Evolutionary conservation across 257 asterid genomes (phyloP), one percentile per base, ranked within the genome.

Genomic region (Echites panduratus): DNA sequence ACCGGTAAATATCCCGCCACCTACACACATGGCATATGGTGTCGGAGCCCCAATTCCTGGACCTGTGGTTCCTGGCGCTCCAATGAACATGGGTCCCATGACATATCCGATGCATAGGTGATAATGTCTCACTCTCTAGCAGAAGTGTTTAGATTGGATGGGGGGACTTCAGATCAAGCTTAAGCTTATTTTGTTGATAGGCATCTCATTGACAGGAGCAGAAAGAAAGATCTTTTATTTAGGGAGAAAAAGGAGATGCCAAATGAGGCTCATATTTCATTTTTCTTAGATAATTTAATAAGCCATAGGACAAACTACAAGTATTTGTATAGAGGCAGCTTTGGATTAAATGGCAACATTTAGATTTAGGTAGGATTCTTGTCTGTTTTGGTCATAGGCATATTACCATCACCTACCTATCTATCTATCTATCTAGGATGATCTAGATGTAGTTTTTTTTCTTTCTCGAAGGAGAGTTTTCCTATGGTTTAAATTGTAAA

Each of bases 21-120:
- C 85, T 0, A 66, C 82, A 17, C 92, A 87, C 78, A 29, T 85
- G 71, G 87, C 89, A 7, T 89, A 83, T 49, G 92, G 85, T 13
- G 84, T 87, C 11, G 81, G 84, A n/a, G 85, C 88, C 54, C 87
- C 90, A 16, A 76, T 79, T 9, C 88, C 75, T 8, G 90, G 83
- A 59, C 24, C 81, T 14, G 68, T 86, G 80, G 85, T 85, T 52
- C 75, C 89, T 0, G 90, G 90, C 6, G 85, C 88, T 13, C 90
- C 89, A 0, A 7, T 77, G 82, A 81, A 45, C 79, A 82, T 82
- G 87, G 82, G 76, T 11, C 79, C 86, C 2, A 48, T 76, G 84
- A 82, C 85, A 16, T 78, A 88, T 76, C 83, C 81, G 6, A 80
- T 83, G 81, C 91, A 81, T 73, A 75, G 88, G 88, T 89, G 75